Evolutionary conservation across 2,329 filamentous ascomycete species (phyloP), one percentile per base, ranked within the genome.

Genomic region (Alternaria rosae): DNA sequence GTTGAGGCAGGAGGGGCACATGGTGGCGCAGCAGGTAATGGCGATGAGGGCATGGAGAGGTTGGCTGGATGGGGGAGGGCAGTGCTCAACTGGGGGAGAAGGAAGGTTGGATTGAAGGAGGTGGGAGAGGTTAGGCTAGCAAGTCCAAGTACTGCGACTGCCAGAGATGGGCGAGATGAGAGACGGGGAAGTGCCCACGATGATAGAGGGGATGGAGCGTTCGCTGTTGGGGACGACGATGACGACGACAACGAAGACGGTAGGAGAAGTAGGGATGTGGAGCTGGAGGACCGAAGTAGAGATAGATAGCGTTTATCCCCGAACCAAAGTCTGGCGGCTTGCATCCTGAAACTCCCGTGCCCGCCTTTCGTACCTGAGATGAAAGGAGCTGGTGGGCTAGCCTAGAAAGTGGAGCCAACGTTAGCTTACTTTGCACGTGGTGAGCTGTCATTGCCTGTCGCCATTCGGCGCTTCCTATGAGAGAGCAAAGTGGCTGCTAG

Each of bases 1-100:
- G 92, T 92, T 1, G 95, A 99, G 79, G 92, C 92, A 5, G 47
- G 47, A 38, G 47, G 47, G 0, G 62, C 67, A 2, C 59, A 60
- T 25, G 62, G 54, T 8, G 48, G 47, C 21, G 57, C 48, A 17
- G 43, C 47, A 9, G 56, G 59, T 3, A 47, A 53, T n/a, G 61
- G 67, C n/a, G 70, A 78, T 21, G 75, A 74, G 57, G 51, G 69
- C 1, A 70, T 77, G 68, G 77, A 79, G 60, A 70, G 64, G 52
- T 4, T 78, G 15, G 76, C 68, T 57, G 62, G 58, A 1, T 57
- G 64, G 10, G 61, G 77, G 21, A 71, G 57, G 35, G 57, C 51
- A 13, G 35, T 62, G 15, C 64, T 68, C 1, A 52, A 61, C 23
- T 73, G 68, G 73, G 63, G 73, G 4, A 69, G 74, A 42, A 66